These are phyloP conservation scores for Russula dissimulans DNA, from an alignment of 768 basidiomycete genomes.

Conservation along the genomic window DNA sequence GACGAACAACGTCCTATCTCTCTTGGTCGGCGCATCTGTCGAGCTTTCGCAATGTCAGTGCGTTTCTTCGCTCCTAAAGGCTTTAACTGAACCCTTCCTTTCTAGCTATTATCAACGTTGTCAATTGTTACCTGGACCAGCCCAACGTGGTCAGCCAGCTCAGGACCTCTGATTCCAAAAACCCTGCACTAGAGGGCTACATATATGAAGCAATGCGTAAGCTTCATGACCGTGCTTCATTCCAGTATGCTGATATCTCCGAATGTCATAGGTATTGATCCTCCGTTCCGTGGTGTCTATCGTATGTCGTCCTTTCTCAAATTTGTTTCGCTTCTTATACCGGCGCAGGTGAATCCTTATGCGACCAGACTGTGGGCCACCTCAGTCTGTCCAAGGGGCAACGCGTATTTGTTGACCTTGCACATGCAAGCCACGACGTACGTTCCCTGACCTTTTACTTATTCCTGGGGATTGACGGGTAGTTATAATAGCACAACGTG, in stretches of 20 bases:
- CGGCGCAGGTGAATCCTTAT: conserved; percentile 37
- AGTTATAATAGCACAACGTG: conserved; percentile 33
- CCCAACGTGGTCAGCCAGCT: conserved; percentile 26
- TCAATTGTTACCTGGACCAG: conserved; percentile 57
- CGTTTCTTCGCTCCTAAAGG: background rate
- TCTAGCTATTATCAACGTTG: conserved; percentile 52
- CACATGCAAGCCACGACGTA: conserved; percentile 48
- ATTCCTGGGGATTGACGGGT: background rate
- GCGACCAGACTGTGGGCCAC: conserved; percentile 36
- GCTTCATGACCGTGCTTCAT: conserved; percentile 13
- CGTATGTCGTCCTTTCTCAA: conserved; percentile 32
- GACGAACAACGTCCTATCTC: conserved; percentile 60
- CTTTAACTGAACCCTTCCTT: background rate
- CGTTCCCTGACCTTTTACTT: background rate
- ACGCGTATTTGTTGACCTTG: conserved; percentile 54
- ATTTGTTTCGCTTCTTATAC: background rate
- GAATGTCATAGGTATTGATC: conserved; percentile 50
- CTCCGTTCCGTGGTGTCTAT: conserved; percentile 61
- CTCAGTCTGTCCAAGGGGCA: conserved; percentile 38
- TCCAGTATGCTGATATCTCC: conserved; percentile 1
- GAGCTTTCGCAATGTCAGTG: conserved; percentile 59
- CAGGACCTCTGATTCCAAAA: conserved; percentile 28
- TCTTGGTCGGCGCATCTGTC: conserved; percentile 57
- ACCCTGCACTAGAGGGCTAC: conserved; percentile 42
- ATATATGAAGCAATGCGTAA: conserved; percentile 65